These are phyloP conservation scores for Fusarium armeniacum DNA, from an alignment of 2,329 filamentous ascomycete genomes.

Conservation along the genomic window DNA sequence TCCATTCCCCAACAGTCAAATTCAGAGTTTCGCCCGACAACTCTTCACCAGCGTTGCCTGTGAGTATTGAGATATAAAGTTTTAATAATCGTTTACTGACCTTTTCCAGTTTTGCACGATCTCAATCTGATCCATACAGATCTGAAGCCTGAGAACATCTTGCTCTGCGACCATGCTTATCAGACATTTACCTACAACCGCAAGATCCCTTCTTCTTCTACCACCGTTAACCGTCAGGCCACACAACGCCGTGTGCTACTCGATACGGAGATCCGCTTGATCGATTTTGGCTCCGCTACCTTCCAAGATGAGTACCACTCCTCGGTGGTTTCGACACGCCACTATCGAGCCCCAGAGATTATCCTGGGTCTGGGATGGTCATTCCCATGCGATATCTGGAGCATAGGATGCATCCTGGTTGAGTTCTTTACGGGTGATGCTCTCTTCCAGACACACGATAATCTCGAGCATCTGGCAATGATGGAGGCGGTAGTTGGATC, in stretches of 20 bases:
- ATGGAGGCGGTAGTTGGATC: slow-evolving; percentile 77
- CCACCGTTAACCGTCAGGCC: slow-evolving; percentile 70
- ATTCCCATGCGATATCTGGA: slow-evolving; percentile 80
- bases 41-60: slow-evolving; percentile 98
- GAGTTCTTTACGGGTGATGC: slow-evolving; percentile 80
- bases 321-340: slow-evolving; percentile 77
- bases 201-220: slow-evolving; percentile 76
- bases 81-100: slow-evolving; percentile 30
- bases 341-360: slow-evolving; percentile 79
- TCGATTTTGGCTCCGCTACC: slow-evolving; percentile 79
- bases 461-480: slow-evolving; percentile 80
- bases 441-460: slow-evolving; percentile 79
- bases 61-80: slow-evolving; percentile 64
- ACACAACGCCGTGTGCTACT: slow-evolving; percentile 74
- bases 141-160: slow-evolving; percentile 78
- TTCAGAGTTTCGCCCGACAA: slow-evolving; percentile 95
- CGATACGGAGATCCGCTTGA: slow-evolving; percentile 77
- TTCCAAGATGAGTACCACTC: slow-evolving; percentile 82
- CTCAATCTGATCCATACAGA: slow-evolving; percentile 96
- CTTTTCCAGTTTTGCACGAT: slow-evolving; percentile 84
- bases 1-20: slow-evolving; percentile 98
- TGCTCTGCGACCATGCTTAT: slow-evolving; percentile 74
- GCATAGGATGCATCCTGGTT: slow-evolving; percentile 79
- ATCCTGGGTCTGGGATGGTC: slow-evolving; percentile 80
- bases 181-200: slow-evolving; percentile 80